phyloP scores from a whole-genome alignment of 192 early-diverging fungal species.

The Entrophospora sp. region DNA sequence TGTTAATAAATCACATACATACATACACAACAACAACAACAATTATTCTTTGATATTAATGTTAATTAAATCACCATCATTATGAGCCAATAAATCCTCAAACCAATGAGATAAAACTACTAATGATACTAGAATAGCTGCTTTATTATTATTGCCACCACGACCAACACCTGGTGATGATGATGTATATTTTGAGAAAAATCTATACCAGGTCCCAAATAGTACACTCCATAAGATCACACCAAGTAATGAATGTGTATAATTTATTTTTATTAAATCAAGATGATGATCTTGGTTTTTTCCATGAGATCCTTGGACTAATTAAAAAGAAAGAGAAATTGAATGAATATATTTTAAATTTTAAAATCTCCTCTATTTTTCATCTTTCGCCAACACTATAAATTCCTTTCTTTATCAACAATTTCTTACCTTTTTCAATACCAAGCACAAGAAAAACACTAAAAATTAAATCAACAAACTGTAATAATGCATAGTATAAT shows the following conservation, averaged over 20 bases:
- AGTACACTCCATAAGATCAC: not conserved
- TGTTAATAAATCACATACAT: no score
- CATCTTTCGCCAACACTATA: not conserved
- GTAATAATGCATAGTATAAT: not conserved
- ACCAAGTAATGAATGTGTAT: conserved; percentile 3
- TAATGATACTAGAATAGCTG: not conserved
- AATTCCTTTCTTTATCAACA: not conserved
- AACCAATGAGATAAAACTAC: conserved; percentile 8
- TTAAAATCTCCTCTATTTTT: no score
- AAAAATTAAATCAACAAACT: conserved; percentile 3
- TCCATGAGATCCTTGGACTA: not conserved
- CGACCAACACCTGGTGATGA: no score
- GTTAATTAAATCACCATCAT: not conserved
- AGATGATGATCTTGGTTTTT: not conserved
- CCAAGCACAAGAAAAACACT: not conserved
- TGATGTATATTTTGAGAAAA: not conserved
- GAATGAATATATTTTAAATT: not conserved
- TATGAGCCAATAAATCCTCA: conserved; percentile 8
- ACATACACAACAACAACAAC: not conserved
- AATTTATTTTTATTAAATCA: not conserved
- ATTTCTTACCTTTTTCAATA: conserved; percentile 13
- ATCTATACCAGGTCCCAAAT: not conserved
- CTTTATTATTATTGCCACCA: not conserved
- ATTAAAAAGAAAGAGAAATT: not conserved
- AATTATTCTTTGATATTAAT: not conserved